Conservation (phyloP, 805 yeast genomes). For the Kuraishia borneana region DNA sequence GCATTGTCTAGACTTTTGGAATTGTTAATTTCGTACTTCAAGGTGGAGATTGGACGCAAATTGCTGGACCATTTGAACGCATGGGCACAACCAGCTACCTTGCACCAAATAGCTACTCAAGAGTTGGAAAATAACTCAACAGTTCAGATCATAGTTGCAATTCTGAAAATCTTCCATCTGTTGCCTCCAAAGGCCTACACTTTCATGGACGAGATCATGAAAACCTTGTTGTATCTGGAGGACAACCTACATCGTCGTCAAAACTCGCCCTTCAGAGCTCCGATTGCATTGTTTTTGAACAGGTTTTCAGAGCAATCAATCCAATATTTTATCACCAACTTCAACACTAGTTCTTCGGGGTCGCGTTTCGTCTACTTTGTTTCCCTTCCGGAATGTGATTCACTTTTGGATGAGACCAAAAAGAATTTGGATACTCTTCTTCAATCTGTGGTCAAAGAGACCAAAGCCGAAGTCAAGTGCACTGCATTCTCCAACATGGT, state of each 20-base stretch:
- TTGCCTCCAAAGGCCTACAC: slow-evolving; percentile 88
- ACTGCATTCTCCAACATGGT: slow-evolving; percentile 64
- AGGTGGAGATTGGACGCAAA: slow-evolving; percentile 93
- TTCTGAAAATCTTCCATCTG: slow-evolving; percentile 82
- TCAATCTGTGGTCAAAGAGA: slow-evolving; percentile 34
- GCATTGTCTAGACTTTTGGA: slow-evolving; percentile 84
- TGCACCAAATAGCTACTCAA: slow-evolving; percentile 68
- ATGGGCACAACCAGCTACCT: slow-evolving; percentile 80
- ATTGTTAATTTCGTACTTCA: slow-evolving; percentile 80
- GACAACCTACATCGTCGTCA: slow-evolving; percentile 76
- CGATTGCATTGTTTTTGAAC: slow-evolving; percentile 77
- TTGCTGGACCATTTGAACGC: slow-evolving; percentile 88
- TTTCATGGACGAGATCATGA: slow-evolving; percentile 79
- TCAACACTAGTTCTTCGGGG: slow-evolving; percentile 54
- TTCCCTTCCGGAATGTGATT: slow-evolving; percentile 37
- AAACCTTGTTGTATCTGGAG: slow-evolving; percentile 68
- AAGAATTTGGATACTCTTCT: slow-evolving; percentile 36
- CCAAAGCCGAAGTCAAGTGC: slow-evolving; percentile 41
- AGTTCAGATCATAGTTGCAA: slow-evolving; percentile 80
- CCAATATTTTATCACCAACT: slow-evolving; percentile 56
- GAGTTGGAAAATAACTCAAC: slow-evolving; percentile 74
- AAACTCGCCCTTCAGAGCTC: slow-evolving; percentile 82
- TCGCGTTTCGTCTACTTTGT: slow-evolving; percentile 59
- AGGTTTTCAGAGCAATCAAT: slow-evolving; percentile 70
- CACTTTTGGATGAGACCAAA: slow-evolving; percentile 46